Percentiles rank a stretch among this genome's conserved stretches.
phyloP scores from a whole-genome alignment of 495 filamentous ascomycete species.

The Aspergillus coremiiformis region DNA sequence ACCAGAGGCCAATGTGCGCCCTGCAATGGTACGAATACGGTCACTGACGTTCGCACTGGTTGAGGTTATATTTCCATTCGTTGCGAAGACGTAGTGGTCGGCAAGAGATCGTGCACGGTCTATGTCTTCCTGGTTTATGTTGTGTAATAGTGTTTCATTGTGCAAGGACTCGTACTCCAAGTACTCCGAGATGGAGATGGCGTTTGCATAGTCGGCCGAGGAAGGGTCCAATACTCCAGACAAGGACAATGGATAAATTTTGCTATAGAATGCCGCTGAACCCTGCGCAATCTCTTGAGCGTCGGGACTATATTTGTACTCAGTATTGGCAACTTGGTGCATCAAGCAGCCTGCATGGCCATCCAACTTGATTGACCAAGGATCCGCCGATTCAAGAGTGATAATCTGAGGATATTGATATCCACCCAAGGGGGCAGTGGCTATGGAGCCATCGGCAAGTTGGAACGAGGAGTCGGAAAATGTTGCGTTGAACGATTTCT shows the following conservation, averaged over 20 bases:
- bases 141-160: conserved; percentile 54
- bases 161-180: conserved; percentile 67
- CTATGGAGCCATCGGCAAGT: conserved; percentile 53
- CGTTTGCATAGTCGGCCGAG: conserved; percentile 48
- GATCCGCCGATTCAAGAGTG: conserved; percentile 42
- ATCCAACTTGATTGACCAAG: conserved; percentile 50
- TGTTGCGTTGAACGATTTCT: conserved; percentile 32
- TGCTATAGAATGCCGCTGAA: conserved; percentile 45
- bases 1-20: conserved; percentile 56
- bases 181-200: conserved; percentile 59
- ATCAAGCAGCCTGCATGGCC: conserved; percentile 50
- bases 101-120: conserved; percentile 56
- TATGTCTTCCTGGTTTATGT: conserved; percentile 45
- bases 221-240: conserved; percentile 26
- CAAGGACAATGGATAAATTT: conserved; percentile 34
- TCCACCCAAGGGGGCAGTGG: conserved; percentile 55
- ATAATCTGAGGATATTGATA: conserved; percentile 67
- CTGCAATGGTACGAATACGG: conserved; percentile 55
- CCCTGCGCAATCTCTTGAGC: conserved; percentile 29
- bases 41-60: conserved; percentile 37
- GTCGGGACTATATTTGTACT: conserved; percentile 34
- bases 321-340: conserved; percentile 27
- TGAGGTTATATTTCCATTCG: conserved; percentile 51
- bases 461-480: conserved; percentile 26
- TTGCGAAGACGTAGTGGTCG: conserved; percentile 56